A percentile compares a stretch with the other conserved stretches of the same genome.
phyloP scores from a whole-genome alignment of 2,329 filamentous ascomycete species.

The Fusarium fujikuroi region DNA sequence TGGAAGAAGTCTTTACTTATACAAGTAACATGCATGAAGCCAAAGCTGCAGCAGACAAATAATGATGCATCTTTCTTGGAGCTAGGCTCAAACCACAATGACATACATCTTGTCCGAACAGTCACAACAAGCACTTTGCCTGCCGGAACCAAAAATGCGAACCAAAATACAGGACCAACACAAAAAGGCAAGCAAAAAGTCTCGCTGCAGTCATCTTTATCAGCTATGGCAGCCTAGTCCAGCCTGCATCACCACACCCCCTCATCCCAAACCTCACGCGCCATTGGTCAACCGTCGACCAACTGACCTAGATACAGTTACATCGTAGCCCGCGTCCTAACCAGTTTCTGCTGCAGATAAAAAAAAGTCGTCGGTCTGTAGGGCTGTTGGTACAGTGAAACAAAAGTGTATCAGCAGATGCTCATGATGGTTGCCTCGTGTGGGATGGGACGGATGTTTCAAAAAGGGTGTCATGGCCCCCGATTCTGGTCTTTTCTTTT shows the following conservation, averaged over 20 bases:
- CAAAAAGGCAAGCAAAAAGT: constrained; percentile 18
- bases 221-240: constrained; percentile 36
- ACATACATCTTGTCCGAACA: not conserved
- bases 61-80: not conserved
- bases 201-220: constrained; percentile 26
- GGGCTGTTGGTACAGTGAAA: constrained; percentile 3
- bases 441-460: constrained; percentile 25
- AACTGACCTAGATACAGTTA: constrained; percentile 35
- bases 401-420: constrained; percentile 39
- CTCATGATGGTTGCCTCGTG: constrained; percentile 34
- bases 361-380: not conserved
- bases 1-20: not conserved
- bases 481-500: not conserved
- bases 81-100: not conserved
- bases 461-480: constrained; percentile 33
- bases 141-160: constrained; percentile 10
- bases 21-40: not conserved
- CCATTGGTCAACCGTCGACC: constrained; percentile 29
- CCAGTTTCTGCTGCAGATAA: constrained; percentile 19
- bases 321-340: constrained; percentile 9
- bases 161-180: constrained; percentile 14
- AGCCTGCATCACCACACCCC: constrained; percentile 38
- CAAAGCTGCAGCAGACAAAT: not conserved
- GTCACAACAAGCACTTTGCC: not conserved
- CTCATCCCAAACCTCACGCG: not conserved